Evolutionary conservation across 306 rosid species (phyloP).

Genomic region (Cicer cuneatum): DNA sequence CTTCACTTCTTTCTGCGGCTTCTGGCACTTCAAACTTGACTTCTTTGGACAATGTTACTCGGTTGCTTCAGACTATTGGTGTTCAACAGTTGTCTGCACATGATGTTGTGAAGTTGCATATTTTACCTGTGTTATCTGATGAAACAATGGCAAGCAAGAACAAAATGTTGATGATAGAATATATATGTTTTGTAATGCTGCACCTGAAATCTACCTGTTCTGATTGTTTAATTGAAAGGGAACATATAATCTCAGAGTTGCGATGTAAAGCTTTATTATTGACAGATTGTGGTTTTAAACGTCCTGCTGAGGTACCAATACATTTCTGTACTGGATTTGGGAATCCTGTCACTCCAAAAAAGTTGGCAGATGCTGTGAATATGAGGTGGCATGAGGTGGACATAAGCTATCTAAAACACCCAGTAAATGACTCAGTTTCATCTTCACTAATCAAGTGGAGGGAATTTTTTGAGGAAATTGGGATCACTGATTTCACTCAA

Average conservation of each 20-base stretch:
- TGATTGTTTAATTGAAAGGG: constrained; percentile 67
- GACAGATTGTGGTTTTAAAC: constrained; percentile 77
- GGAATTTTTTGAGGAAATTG: constrained; percentile 76
- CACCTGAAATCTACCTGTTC: constrained; percentile 79
- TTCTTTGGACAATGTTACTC: constrained; percentile 57
- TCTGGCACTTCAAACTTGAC: constrained; percentile 53
- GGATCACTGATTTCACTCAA: constrained; percentile 78
- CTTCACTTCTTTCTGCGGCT: constrained; percentile 66
- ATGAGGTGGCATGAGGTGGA: constrained; percentile 86
- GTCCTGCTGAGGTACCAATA: constrained; percentile 70
- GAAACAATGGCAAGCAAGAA: constrained; percentile 48
- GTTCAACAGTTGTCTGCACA: constrained; percentile 86
- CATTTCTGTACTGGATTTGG: constrained; percentile 81
- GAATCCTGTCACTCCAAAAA: constrained; percentile 68
- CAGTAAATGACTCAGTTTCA: constrained; percentile 63
- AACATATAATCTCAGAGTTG: constrained; percentile 68
- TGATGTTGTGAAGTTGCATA: constrained; percentile 82
- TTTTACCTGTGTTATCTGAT: constrained; percentile 74
- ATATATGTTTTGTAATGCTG: constrained; percentile 80
- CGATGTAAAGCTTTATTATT: constrained; percentile 61
- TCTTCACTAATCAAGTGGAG: constrained; percentile 73
- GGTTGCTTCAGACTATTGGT: constrained; percentile 74
- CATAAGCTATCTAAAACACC: constrained; percentile 71
- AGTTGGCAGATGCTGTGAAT: constrained; percentile 61
- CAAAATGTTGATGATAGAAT: constrained; percentile 71